Conservation (phyloP, 306 rosid species). For the Betula pendula region DNA sequence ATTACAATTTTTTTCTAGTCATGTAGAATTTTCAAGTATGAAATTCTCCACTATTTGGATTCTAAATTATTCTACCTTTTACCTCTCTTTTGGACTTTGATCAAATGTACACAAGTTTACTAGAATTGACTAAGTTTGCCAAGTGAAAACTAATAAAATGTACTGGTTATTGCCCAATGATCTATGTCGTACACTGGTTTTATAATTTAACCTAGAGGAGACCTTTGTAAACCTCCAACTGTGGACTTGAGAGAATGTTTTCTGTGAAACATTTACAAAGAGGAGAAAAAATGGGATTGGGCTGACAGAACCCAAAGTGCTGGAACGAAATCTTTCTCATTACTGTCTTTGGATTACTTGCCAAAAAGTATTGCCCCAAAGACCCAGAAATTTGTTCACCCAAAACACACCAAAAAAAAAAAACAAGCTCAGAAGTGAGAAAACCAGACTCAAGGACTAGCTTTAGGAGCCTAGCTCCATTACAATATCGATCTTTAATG, state of each 20-base stretch:
- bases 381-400: slow-evolving; percentile 1
- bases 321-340: background rate
- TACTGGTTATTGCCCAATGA: background rate
- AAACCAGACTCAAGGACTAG: slow-evolving; percentile 13
- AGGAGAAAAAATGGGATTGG: slow-evolving; percentile 26
- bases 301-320: no score
- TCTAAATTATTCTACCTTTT: background rate
- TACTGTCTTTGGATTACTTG: slow-evolving; percentile 15
- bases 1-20: no score
- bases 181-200: background rate
- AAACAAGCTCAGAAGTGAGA: slow-evolving; percentile 23
- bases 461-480: slow-evolving; percentile 19
- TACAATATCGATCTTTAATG: no score
- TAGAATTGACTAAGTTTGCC: slow-evolving; percentile 20
- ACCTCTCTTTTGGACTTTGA: background rate
- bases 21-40: no score
- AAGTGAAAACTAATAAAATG: background rate
- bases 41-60: no score
- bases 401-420: background rate
- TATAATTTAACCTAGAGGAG: no score
- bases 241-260: no score
- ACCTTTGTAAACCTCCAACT: no score
- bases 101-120: no score
- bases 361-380: slow-evolving; percentile 15
- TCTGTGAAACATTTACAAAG: slow-evolving; percentile 27